phyloP scores from a whole-genome alignment of 371 early-diverging fungal genomes.

The Mucor plumbeus region DNA sequence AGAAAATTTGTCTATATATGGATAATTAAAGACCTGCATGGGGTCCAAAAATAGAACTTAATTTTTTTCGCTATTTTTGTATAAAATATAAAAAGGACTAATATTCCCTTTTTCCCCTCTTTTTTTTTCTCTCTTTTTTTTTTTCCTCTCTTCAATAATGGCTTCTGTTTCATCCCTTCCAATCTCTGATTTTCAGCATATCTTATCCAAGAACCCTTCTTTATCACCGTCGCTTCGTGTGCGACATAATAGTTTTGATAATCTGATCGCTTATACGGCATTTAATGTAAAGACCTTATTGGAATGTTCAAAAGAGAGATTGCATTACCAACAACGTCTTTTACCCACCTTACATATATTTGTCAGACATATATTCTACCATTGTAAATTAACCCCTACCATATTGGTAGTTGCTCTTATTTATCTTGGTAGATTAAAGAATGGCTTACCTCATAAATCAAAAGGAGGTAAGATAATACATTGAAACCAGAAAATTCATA shows the following conservation, averaged over 20 bases:
- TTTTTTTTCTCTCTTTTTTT: conserved; percentile 1
- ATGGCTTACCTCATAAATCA: conserved; percentile 59
- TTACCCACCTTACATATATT: conserved; percentile 40
- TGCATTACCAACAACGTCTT: conserved; percentile 35
- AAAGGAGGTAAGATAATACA: conserved; percentile 48
- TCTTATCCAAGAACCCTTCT: background rate
- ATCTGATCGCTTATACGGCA: conserved; percentile 36
- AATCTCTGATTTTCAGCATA: conserved; percentile 5
- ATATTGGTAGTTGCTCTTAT: conserved; percentile 67
- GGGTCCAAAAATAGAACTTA: background rate
- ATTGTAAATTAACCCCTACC: conserved; percentile 47
- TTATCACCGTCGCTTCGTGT: conserved; percentile 16
- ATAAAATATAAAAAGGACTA: conserved; percentile 5
- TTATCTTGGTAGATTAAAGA: conserved; percentile 72
- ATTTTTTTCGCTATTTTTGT: background rate
- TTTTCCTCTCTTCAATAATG: conserved; percentile 8
- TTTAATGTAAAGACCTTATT: conserved; percentile 34
- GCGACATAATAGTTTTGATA: conserved; percentile 25
- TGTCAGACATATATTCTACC: conserved; percentile 40
- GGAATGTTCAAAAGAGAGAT: conserved; percentile 36
- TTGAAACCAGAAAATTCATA: background rate
- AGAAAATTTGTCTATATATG: conserved; percentile 20
- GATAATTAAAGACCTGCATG: conserved; percentile 6
- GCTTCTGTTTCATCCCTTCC: conserved; percentile 7
- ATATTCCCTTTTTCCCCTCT: background rate